Base-by-base conservation (phyloP, 441 rosid species). In the Hura crepitans region DNA sequence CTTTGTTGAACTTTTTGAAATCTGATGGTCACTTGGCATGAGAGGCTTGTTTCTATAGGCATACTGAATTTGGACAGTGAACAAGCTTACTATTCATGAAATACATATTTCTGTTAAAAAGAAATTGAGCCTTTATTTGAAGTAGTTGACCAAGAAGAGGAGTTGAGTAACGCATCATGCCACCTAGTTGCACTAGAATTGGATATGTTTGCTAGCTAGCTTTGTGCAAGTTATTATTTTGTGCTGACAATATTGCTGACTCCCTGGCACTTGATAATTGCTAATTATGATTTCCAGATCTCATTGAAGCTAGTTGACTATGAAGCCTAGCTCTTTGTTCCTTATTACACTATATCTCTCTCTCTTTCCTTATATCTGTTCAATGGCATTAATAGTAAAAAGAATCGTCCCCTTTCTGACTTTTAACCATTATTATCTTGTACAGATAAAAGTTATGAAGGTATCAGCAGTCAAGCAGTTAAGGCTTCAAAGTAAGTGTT, bases 401-500 rank as follows among this genome's bases (percentile, higher is more conserved):
- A 37, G 9, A 20, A 43, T 18, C 5, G 4, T 50, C 22, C 35
- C 56, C 51, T 65, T 33, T 47, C 25, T 14, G 46, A 57, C 30
- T 39, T 15, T 53, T 22, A 33, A 15, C 33, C 30, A 3, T 25
- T 15, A 39, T 20, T 28, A 10, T 22, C 17, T 67, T 27, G 35
- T 42, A 69, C 85, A 74, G 80, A 65, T 37, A 46, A 75, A 45
- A 81, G 77, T 47, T 58, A 64, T 39, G 73, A 78, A 64, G 54
- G 54, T 33, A 23, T 65, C 49, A 30, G 6, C 46, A 65, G 72
- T 33, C 77, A 74, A 47, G 75, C 62, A 45, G 77, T 66, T 27
- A 71, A 54, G 75, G 62, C 69, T 43, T 75, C 78, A 76, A 81
- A 84, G 92, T 87, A 69, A 86, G 90, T 72, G n/a, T n/a, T n/a